A percentile compares a stretch with the other conserved stretches of the same genome.
Conservation (phyloP, 345 rosid species). For the Triadica sebifera region DNA sequence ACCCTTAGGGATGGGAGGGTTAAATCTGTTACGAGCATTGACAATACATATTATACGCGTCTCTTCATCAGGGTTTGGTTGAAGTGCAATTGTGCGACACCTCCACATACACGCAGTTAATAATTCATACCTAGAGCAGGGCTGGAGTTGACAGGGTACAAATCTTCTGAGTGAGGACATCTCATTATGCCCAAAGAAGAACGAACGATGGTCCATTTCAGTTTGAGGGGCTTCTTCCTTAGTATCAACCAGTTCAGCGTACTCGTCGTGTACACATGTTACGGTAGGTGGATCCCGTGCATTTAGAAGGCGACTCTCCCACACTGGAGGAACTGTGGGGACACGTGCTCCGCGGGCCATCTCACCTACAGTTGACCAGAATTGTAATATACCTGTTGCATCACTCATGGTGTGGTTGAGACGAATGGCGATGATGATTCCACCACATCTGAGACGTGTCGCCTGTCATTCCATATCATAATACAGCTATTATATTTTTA, state of each 20-base stretch:
- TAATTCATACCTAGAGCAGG: slow-evolving; percentile 24
- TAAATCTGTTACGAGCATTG: slow-evolving; percentile 9
- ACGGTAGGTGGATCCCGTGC: slow-evolving; percentile 7
- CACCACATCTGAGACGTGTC: slow-evolving; percentile 15
- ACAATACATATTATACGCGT: slow-evolving; percentile 10
- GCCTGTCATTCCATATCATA: slow-evolving; percentile 1
- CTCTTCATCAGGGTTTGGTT: slow-evolving; percentile 14
- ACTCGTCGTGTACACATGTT: slow-evolving; percentile 12
- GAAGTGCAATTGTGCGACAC: slow-evolving; percentile 22
- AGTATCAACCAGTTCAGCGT: slow-evolving; percentile 9
- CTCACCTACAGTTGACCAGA: slow-evolving; percentile 11
- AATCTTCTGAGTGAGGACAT: slow-evolving; percentile 8
- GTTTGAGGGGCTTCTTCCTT: not conserved
- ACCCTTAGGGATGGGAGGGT: slow-evolving; percentile 14
- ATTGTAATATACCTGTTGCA: not conserved
- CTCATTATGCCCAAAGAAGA: slow-evolving; percentile 10
- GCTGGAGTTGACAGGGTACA: slow-evolving; percentile 9
- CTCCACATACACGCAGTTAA: slow-evolving; percentile 30
- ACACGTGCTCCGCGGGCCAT: slow-evolving; percentile 8
- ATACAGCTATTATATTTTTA: not conserved
- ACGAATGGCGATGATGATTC: slow-evolving; percentile 8
- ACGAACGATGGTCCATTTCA: slow-evolving; percentile 19
- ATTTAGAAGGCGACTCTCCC: slow-evolving; percentile 10
- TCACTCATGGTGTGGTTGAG: slow-evolving; percentile 18
- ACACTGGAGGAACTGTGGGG: slow-evolving; percentile 13